These are phyloP conservation scores for Zopfia rhizophila DNA, from an alignment of 2,329 filamentous ascomycete species.

Conservation along the genomic window DNA sequence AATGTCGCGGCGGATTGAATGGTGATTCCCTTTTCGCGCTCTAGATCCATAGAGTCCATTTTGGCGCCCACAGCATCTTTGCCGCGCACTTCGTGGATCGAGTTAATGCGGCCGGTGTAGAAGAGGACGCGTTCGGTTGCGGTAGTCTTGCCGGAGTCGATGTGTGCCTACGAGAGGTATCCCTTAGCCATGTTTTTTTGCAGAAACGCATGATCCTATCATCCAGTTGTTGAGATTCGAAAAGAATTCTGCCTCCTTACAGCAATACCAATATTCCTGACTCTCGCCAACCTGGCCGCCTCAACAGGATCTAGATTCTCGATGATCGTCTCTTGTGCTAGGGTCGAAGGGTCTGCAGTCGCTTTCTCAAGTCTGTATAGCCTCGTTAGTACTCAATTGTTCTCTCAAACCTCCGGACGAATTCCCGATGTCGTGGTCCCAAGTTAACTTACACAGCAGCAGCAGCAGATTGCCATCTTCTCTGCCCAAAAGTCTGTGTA, in stretches of 20 bases:
- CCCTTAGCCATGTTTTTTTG: neutral
- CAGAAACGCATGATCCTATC: neutral
- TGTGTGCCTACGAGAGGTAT: slow-evolving; percentile 76
- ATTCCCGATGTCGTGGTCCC: neutral
- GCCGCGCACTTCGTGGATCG: slow-evolving; percentile 95
- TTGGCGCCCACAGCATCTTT: slow-evolving; percentile 96
- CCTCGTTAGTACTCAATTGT: slow-evolving; percentile 32
- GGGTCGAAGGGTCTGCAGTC: slow-evolving; percentile 63
- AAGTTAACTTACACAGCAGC: slow-evolving; percentile 48
- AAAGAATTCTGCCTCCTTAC: slow-evolving; percentile 59
- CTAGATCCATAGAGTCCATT: slow-evolving; percentile 99
- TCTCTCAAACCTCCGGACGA: slow-evolving; percentile 9
- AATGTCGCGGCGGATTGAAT: slow-evolving; percentile 99
- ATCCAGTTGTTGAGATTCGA: neutral
- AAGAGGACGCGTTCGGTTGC: slow-evolving; percentile 96
- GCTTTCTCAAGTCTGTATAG: slow-evolving; percentile 62
- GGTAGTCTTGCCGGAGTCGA: slow-evolving; percentile 98
- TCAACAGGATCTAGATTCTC: slow-evolving; percentile 85
- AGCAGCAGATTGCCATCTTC: slow-evolving; percentile 50
- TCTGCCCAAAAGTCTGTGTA: slow-evolving; percentile 34
- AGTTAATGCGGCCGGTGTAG: slow-evolving; percentile 96
- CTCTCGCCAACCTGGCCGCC: slow-evolving; percentile 77
- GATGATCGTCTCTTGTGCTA: slow-evolving; percentile 74
- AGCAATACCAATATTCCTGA: slow-evolving; percentile 98
- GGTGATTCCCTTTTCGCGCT: slow-evolving; percentile 98